A percentile compares a stretch with the other conserved stretches of the same genome.
Evolutionary conservation across 768 basidiomycete species (phyloP).

Genomic region (Collybia sordida): DNA sequence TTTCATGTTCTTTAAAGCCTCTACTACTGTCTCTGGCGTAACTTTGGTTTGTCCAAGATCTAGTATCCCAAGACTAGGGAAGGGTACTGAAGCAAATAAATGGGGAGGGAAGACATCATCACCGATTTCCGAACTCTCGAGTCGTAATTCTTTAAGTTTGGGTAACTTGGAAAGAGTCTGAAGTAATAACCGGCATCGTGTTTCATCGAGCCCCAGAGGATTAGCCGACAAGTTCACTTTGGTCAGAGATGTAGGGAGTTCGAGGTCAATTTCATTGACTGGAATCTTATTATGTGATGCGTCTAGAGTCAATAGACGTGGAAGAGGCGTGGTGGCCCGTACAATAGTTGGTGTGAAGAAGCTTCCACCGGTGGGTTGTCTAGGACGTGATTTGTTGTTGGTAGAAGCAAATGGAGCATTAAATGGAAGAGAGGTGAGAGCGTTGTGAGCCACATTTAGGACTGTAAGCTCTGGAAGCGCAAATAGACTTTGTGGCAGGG

Average conservation of each 20-base stretch:
- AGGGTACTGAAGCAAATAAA: constrained; percentile 37
- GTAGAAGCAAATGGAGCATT: constrained; percentile 50
- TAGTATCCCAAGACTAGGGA: constrained; percentile 53
- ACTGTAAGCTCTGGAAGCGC: constrained; percentile 64
- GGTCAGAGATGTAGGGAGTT: constrained; percentile 51
- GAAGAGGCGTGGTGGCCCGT: constrained; percentile 64
- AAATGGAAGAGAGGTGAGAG: constrained; percentile 60
- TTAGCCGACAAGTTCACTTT: constrained; percentile 69
- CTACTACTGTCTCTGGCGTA: constrained; percentile 42
- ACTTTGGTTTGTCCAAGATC: constrained; percentile 69
- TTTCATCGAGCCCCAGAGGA: constrained; percentile 47
- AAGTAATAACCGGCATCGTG: constrained; percentile 38
- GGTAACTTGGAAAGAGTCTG: constrained; percentile 44
- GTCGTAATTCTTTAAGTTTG: constrained; percentile 55
- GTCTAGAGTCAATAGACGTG: constrained; percentile 62
- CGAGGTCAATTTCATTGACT: constrained; percentile 51
- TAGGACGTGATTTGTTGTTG: constrained; percentile 20
- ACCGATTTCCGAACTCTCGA: constrained; percentile 57
- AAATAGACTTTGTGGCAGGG: constrained; percentile 64
- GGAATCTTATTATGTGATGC: constrained; percentile 67
- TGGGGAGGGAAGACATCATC: constrained; percentile 56
- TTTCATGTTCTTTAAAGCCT: constrained; percentile 44
- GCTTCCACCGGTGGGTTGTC: constrained; percentile 39
- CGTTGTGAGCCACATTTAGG: constrained; percentile 75
- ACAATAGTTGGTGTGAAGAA: constrained; percentile 66